Base-by-base conservation (phyloP, 805 yeast genomes). In the Lipomyces mesembrius region DNA sequence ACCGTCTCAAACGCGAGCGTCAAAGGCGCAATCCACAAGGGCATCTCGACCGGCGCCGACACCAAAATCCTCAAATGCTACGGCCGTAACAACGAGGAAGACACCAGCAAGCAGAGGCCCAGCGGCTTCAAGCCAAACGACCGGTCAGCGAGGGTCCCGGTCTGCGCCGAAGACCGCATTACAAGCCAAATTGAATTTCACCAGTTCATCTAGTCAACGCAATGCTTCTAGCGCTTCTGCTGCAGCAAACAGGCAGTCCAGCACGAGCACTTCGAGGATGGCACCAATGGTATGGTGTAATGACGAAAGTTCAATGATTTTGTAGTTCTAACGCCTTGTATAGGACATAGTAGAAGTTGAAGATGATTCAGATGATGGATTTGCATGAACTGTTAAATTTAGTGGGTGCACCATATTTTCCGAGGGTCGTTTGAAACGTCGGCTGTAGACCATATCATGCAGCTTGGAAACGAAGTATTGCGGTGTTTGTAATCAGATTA, bases 321-420 rank as follows among this genome's bases (percentile, higher is more conserved):
- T 6, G 9, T 17, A 43, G 20, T 43, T 43, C 20, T 43, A 43
- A 43, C 22, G 5, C 3, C 8, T 43, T n/a, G 22, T 17, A 6
- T n/a, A 43, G 49, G 49, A 43, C 49, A 8, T 43, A 6, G 20
- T 43, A 17, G 49, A 43, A 17, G 49, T 43, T 8, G 49, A 43
- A 17, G 49, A 43, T 43, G 49, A 43, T 43, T n/a, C 49, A 7
- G 49, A 43, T 43, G 49, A 43, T 43, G 49, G n/a, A 43, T 43
- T 43, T 43, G 9, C 22, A 3, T 43, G 14, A 7, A n/a, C 20
- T 4, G 49, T n/a, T 43, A 43, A 17, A 37, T 37, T 11, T 37
- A 14, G 39, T 37, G 14, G 17, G 39, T 5, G 17, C 39, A 12
- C 14, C 5, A 4, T 11, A 11, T 9, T 9, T 9, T 11, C 17